Conservation (phyloP, 495 filamentous ascomycete species). For the Aspergillus cavernicola region DNA sequence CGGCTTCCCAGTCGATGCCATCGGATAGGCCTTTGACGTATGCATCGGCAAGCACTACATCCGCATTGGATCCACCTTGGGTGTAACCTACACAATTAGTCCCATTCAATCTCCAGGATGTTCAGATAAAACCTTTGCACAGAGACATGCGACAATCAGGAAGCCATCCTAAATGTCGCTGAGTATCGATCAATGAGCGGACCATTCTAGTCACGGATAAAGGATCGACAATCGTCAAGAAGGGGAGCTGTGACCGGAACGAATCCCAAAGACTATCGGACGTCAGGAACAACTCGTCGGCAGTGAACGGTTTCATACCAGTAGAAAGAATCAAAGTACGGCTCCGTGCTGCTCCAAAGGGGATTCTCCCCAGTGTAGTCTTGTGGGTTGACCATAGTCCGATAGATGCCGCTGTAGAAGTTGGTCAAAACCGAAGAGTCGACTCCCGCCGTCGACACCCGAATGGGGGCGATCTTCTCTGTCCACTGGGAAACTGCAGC, state of each 20-base stretch:
- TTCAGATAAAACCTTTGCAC: conserved; percentile 53
- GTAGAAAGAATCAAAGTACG: conserved; percentile 54
- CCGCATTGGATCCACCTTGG: conserved; percentile 73
- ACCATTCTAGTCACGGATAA: conserved; percentile 58
- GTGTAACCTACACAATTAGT: conserved; percentile 36
- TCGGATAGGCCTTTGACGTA: conserved; percentile 65
- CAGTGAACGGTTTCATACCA: conserved; percentile 38
- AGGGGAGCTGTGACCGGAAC: conserved; percentile 62
- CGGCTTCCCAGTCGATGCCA: conserved; percentile 64
- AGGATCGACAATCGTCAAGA: conserved; percentile 66
- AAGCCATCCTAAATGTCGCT: conserved; percentile 63
- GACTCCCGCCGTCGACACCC: conserved; percentile 45
- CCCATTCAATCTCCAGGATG: neutral
- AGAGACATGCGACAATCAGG: conserved; percentile 66
- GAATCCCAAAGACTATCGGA: conserved; percentile 49
- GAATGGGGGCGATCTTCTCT: conserved; percentile 52
- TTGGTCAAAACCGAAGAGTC: conserved; percentile 53
- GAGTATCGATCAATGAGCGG: conserved; percentile 69
- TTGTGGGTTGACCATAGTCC: conserved; percentile 65
- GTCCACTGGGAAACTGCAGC: conserved; percentile 45
- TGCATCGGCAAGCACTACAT: conserved; percentile 72
- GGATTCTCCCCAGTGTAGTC: conserved; percentile 76
- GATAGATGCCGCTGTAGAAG: conserved; percentile 54
- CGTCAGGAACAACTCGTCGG: conserved; percentile 11
- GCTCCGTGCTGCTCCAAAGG: conserved; percentile 62